These are phyloP conservation scores for Macadamia tetraphylla DNA, from an alignment of 164 flowering plant genomes.

Conservation along the genomic window DNA sequence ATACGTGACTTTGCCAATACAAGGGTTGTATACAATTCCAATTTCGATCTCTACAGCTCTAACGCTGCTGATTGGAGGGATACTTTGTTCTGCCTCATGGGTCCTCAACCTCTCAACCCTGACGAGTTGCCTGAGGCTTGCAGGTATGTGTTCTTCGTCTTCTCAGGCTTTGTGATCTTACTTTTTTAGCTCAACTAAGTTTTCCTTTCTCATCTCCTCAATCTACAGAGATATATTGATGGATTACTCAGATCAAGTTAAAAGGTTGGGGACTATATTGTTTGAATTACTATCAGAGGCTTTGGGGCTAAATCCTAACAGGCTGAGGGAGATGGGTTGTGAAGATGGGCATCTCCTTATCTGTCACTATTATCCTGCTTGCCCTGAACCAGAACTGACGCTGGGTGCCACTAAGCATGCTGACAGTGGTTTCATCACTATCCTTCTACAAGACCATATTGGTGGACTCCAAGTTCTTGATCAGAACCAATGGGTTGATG, in stretches of 20 bases:
- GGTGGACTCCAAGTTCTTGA: neutral
- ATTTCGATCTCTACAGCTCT: no score
- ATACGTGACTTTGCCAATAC: no score
- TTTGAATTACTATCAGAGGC: slow-evolving; percentile 26
- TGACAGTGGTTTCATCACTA: slow-evolving; percentile 32
- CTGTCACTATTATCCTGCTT: slow-evolving; percentile 40
- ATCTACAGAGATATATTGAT: slow-evolving; percentile 22
- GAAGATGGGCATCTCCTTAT: slow-evolving; percentile 7
- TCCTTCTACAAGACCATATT: slow-evolving; percentile 30
- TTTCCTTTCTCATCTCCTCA: neutral
- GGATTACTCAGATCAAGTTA: slow-evolving; percentile 17
- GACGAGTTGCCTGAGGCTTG: no score
- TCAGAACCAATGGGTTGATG: neutral
- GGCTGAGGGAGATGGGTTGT: slow-evolving; percentile 22
- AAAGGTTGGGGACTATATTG: slow-evolving; percentile 12
- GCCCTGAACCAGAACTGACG: slow-evolving; percentile 46
- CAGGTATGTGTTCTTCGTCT: no score
- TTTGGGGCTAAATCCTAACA: slow-evolving; percentile 19
- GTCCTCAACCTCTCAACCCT: no score
- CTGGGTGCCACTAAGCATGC: slow-evolving; percentile 32
- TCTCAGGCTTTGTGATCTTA: no score
- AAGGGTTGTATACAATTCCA: no score
- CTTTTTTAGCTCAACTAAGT: no score
- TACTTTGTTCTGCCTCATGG: no score
- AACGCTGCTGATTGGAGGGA: no score